Evolutionary conservation across 495 filamentous ascomycete species (phyloP).

Genomic region (Tuber aestivum): DNA sequence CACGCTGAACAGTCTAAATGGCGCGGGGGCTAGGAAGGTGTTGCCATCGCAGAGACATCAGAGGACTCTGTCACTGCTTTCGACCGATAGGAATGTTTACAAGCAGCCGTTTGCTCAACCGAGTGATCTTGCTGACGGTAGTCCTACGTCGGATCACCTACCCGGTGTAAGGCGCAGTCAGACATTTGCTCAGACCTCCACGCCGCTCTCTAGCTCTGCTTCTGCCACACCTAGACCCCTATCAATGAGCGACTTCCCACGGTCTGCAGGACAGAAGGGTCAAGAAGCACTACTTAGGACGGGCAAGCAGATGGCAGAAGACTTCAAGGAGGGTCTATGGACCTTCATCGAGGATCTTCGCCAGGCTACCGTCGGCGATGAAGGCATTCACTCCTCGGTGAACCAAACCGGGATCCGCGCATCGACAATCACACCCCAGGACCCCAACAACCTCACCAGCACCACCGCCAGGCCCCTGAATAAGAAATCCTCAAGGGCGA

Average conservation of each 20-base stretch:
- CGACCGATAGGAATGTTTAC: constrained; percentile 52
- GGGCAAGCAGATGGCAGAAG: constrained; percentile 81
- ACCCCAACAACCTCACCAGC: constrained; percentile 5
- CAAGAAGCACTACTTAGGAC: constrained; percentile 57
- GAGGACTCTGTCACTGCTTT: constrained; percentile 73
- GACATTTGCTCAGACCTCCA: constrained; percentile 27
- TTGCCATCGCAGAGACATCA: constrained; percentile 59
- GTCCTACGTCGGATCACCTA: neutral
- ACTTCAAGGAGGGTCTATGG: constrained; percentile 86
- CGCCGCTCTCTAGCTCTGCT: constrained; percentile 22
- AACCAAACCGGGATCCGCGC: constrained; percentile 29
- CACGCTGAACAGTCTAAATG: constrained; percentile 41
- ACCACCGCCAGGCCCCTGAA: constrained; percentile 3
- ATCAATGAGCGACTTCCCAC: constrained; percentile 31
- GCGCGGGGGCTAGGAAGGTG: constrained; percentile 49
- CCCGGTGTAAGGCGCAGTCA: constrained; percentile 24
- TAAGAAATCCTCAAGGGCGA: constrained; percentile 20
- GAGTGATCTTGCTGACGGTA: constrained; percentile 19
- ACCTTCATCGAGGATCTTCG: constrained; percentile 92
- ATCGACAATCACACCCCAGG: constrained; percentile 19
- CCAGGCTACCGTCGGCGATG: constrained; percentile 91
- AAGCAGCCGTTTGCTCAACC: constrained; percentile 45
- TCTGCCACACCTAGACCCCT: constrained; percentile 23
- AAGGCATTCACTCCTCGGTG: constrained; percentile 53
- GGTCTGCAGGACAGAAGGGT: constrained; percentile 20